phyloP scores from a whole-genome alignment of 352 stramenopile species.

The Phytophthora litchii region DNA sequence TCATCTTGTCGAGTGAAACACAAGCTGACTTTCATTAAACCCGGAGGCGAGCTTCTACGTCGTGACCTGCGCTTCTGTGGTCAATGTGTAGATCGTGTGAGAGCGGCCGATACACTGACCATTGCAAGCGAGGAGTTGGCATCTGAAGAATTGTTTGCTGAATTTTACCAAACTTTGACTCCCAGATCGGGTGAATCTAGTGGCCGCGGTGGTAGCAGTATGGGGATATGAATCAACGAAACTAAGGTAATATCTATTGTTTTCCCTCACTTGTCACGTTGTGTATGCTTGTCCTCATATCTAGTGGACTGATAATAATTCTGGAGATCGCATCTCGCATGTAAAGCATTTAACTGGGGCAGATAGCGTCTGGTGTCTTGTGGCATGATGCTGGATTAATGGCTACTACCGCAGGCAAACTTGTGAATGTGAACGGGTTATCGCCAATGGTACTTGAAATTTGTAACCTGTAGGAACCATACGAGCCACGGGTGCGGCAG shows the following conservation, averaged over 20 bases:
- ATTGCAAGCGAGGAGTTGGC: conserved; percentile 37
- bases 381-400: conserved; percentile 26
- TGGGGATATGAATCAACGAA: conserved; percentile 15
- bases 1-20: conserved; percentile 36
- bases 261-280: not conserved
- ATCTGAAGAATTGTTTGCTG: conserved; percentile 12
- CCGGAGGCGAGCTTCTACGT: conserved; percentile 24
- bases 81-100: conserved; percentile 26
- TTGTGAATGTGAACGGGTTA: conserved; percentile 29
- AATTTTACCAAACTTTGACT: conserved; percentile 32
- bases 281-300: conserved; percentile 8
- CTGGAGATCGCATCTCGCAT: too few species aligned
- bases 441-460: conserved; percentile 40
- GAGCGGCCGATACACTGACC: conserved; percentile 23
- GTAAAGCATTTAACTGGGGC: conserved; percentile 15
- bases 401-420: conserved; percentile 19
- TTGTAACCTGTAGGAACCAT: conserved; percentile 44
- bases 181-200: conserved; percentile 12
- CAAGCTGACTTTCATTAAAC: conserved; percentile 33
- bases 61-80: conserved; percentile 35
- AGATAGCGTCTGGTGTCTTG: conserved; percentile 27
- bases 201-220: conserved; percentile 8
- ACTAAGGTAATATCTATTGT: conserved; percentile 32
- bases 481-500: conserved; percentile 27
- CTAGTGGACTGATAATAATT: not conserved